Evolutionary conservation across 1,139 yeast genomes (phyloP).

Genomic region (Pichia norvegensis): DNA sequence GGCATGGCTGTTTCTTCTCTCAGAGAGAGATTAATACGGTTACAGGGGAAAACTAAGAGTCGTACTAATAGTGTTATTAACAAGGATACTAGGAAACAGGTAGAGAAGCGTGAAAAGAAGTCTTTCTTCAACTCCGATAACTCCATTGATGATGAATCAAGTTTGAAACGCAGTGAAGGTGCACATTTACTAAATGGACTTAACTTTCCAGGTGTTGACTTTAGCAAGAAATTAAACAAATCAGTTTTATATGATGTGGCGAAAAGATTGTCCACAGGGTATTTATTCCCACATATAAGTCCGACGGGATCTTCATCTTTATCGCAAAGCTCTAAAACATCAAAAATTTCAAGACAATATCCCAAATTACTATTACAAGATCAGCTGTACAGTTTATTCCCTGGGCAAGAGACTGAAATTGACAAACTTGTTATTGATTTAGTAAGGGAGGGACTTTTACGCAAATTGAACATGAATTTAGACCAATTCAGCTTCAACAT

Average conservation of each 20-base stretch:
- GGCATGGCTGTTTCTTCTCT: slow-evolving; percentile 1
- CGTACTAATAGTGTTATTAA: background rate
- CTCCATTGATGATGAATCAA: background rate
- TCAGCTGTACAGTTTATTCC: slow-evolving; percentile 23
- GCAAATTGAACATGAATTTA: slow-evolving; percentile 29
- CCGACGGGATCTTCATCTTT: slow-evolving; percentile 1
- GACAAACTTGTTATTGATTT: slow-evolving; percentile 33
- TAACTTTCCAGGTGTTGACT: slow-evolving; percentile 6
- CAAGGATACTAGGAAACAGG: background rate
- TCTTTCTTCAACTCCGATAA: slow-evolving; percentile 6
- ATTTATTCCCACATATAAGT: slow-evolving; percentile 8
- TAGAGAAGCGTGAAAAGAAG: background rate
- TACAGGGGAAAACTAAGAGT: slow-evolving; percentile 3
- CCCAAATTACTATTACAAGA: slow-evolving; percentile 31
- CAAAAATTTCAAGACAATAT: slow-evolving; percentile 15
- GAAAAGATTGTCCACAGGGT: slow-evolving; percentile 1
- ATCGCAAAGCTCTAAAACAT: slow-evolving; percentile 9
- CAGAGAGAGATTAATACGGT: slow-evolving; percentile 1
- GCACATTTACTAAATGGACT: background rate
- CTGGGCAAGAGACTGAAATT: slow-evolving; percentile 33
- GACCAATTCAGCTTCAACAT: slow-evolving; percentile 31
- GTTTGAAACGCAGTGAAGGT: background rate
- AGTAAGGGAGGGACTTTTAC: slow-evolving; percentile 26
- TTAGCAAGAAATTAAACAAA: background rate
- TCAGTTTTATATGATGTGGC: background rate